Base-by-base conservation (phyloP, 768 basidiomycete species). In the Lentinula raphanica region DNA sequence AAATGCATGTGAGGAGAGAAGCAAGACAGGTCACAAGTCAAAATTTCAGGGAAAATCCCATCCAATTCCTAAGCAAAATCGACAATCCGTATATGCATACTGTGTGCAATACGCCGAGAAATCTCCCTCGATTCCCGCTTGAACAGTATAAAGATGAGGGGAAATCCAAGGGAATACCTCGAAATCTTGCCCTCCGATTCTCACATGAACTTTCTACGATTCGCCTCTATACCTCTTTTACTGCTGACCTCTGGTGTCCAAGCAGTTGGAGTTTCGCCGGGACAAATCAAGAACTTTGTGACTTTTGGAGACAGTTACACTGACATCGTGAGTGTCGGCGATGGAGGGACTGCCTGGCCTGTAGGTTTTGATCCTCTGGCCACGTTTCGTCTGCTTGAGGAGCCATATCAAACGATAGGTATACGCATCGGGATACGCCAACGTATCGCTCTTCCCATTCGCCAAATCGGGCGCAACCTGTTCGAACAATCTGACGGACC, bases 231-330 rank as follows among this genome's bases (percentile, higher is more conserved):
- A n/a, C 7, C 21, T 49, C 32, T 49, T 28, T 17, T 57, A 17
- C 17, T 46, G 17, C 19, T 39, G 4, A 35, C 15, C 11, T 12
- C 29, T 23, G 21, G 8, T 9, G 36, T 36, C 17, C 45, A 40
- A 31, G 63, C 64, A 27, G 50, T 60, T 2, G 74, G 70, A 11
- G 64, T 76, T 3, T 58, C 62, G 23, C 69, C 73, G 0, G 72
- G 72, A 5, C 81, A 84, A 60, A 85, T 88, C 58, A 83, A 81
- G 66, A 79, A 81, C 58, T 74, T 87, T 13, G 86, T 84, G 54
- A 85, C 84, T 0, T 88, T 88, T 58, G 86, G 86, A 3, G 86
- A 87, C 68, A 82, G 80, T 50, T 86, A 84, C 63, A 84, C 83
- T 0, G 86, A 87, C 59, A 67, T 80, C 1, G 78, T 53, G 8